Base-by-base conservation (phyloP, 2,329 filamentous ascomycete genomes). In the Cladophialophora exuberans region DNA sequence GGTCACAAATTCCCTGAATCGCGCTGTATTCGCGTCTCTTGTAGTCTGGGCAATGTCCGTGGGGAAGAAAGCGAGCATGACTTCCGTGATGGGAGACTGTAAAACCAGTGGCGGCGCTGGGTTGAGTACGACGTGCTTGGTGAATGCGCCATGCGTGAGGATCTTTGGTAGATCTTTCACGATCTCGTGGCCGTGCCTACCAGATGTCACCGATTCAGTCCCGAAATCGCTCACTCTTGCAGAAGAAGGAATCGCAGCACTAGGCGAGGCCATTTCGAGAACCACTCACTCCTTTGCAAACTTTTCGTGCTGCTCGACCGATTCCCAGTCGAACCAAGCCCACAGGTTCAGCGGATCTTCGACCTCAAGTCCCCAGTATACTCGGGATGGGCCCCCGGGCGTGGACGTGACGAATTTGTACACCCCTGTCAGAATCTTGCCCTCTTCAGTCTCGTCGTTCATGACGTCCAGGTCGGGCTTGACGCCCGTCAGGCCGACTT, bases 91-190 rank as follows among this genome's bases (percentile, higher is more conserved):
- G 18, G 39, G 39, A 2, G 39, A 26, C 4, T 23, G 39, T 9
- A 42, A 20, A 6, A 42, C 39, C 6, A 42, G 39, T 13, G 39
- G 39, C 39, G 39, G 39, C 11, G 13, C 23, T 3, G 39, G 39
- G 4, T 11, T 9, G 3, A 42, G 11, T 18, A 25, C 39, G 22
- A 42, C 39, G 39, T 42, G 39, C n/a, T 13, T 13, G 20, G 39
- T 20, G 13, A 42, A 42, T 6, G 13, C 22, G 18, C 39, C 17
- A 20, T 42, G 39, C 39, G 35, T 42, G 18, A 42, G 22, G 39
- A 42, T 42, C 39, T 42, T 42, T 18, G 39, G 39, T 22, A 42
- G 39, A 15, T 42, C 39, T 23, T 42, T 42, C 17, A 42, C 39
- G 9, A 22, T 22, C 9, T 42, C 39, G 9, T 22, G 18, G 11